These are phyloP conservation scores for Termitomyces sp. DNA, from an alignment of 768 basidiomycete genomes.

Conservation along the genomic window DNA sequence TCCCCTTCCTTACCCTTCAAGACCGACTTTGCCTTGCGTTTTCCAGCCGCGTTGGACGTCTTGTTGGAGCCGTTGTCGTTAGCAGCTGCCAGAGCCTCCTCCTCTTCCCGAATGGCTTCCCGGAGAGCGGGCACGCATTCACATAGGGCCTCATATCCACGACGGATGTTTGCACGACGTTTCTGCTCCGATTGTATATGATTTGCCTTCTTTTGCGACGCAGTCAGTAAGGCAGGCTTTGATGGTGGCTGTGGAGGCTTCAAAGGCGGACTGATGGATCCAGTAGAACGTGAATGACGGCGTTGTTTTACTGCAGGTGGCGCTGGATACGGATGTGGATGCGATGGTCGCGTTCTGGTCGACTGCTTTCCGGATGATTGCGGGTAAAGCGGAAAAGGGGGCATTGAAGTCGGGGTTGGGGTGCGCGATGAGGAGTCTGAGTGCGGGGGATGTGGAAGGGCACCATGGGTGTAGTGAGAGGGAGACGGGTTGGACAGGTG, in stretches of 20 bases:
- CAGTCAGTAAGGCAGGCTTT: slow-evolving; percentile 59
- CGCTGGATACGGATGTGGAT: slow-evolving; percentile 16
- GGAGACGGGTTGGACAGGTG: slow-evolving; percentile 8
- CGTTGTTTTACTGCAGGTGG: slow-evolving; percentile 9
- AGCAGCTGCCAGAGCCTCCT: slow-evolving; percentile 40
- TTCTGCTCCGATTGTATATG: slow-evolving; percentile 96
- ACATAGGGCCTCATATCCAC: slow-evolving; percentile 87
- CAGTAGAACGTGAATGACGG: slow-evolving; percentile 4
- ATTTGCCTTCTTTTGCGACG: slow-evolving; percentile 88
- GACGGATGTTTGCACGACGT: slow-evolving; percentile 84
- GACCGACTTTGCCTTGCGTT: slow-evolving; percentile 47
- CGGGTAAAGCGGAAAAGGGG: slow-evolving; percentile 14
- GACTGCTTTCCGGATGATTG: slow-evolving; percentile 9
- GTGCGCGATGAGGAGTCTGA: slow-evolving; percentile 21
- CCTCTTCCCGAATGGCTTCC: slow-evolving; percentile 78
- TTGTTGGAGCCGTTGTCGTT: slow-evolving; percentile 17
- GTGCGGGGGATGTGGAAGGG: slow-evolving; percentile 9
- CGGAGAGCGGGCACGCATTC: slow-evolving; percentile 77
- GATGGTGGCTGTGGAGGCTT: slow-evolving; percentile 11
- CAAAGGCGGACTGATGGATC: slow-evolving; percentile 4
- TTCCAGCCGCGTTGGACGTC: slow-evolving; percentile 20
- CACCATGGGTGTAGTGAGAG: slow-evolving; percentile 7
- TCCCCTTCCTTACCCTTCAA: slow-evolving; percentile 41
- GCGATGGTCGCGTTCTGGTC: slow-evolving; percentile 11
- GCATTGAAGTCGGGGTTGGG: slow-evolving; percentile 17